phyloP scores from a whole-genome alignment of 1,139 yeast species.

The Yamadazyma taylorii region DNA sequence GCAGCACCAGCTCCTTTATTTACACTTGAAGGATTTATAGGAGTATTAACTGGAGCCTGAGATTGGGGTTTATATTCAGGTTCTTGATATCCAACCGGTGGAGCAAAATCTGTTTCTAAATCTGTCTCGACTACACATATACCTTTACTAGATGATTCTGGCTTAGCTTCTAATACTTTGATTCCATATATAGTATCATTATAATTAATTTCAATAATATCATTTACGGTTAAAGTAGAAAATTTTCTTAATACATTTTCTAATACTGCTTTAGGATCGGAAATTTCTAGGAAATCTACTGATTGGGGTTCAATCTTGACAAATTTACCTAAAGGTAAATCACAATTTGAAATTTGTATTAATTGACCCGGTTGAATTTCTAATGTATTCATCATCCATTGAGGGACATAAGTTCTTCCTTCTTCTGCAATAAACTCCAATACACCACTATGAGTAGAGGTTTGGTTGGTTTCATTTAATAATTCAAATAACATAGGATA shows the following conservation, averaged over 20 bases:
- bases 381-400: conserved; percentile 93
- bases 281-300: conserved; percentile 86
- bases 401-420: conserved; percentile 91
- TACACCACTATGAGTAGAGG: conserved; percentile 85
- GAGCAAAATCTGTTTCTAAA: conserved; percentile 95
- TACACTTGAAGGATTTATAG: conserved; percentile 37
- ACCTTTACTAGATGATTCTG: conserved; percentile 61
- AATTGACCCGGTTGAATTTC: conserved; percentile 75
- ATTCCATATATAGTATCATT: conserved; percentile 79
- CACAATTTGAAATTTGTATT: conserved; percentile 71
- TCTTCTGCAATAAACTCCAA: conserved; percentile 96
- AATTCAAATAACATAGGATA: conserved; percentile 95
- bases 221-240: conserved; percentile 83
- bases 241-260: conserved; percentile 90
- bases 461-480: conserved; percentile 59
- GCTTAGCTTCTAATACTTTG: conserved; percentile 84
- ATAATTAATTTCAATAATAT: conserved; percentile 81
- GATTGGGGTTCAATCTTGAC: conserved; percentile 96
- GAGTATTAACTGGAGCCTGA: conserved; percentile 32
- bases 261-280: conserved; percentile 94
- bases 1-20: conserved; percentile 55
- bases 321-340: conserved; percentile 80
- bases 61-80: conserved; percentile 58
- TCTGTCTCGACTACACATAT: conserved; percentile 97
- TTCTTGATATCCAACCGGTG: conserved; percentile 97